Percentiles rank a stretch among this genome's conserved stretches.
Conservation (phyloP, 2,329 filamentous ascomycete genomes). For the Colletotrichum endophyticum region DNA sequence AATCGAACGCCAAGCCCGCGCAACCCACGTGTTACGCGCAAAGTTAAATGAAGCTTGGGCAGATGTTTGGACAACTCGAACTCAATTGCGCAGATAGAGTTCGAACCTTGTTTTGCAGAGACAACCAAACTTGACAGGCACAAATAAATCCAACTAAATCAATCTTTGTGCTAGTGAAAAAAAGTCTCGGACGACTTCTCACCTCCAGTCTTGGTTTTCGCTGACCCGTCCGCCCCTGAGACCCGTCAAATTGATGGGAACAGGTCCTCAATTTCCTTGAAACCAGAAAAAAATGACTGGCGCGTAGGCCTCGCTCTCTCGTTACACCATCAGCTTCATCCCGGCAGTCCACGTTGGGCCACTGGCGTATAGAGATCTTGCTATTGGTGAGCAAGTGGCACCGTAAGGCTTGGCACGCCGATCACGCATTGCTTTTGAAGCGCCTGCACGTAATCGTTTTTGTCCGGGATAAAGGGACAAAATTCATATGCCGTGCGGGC, state of each 20-base stretch:
- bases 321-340: background rate
- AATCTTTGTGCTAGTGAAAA: background rate
- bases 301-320: background rate
- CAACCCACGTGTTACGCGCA: background rate
- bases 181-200: fast-evolving
- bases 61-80: background rate
- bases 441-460: background rate
- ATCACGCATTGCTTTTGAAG: background rate
- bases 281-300: background rate
- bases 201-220: no score
- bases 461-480: background rate
- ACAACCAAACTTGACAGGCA: fast-evolving
- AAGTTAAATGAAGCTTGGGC: background rate
- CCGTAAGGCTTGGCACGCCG: background rate
- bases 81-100: background rate
- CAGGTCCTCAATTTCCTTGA: background rate
- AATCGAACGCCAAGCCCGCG: background rate
- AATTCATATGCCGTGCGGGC: background rate
- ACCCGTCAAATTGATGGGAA: background rate
- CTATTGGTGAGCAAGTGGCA: background rate
- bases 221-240: background rate
- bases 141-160: background rate
- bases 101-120: background rate
- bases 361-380: background rate
- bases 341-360: background rate